phyloP scores from a whole-genome alignment of 805 yeast genomes.

The Candida arabinofermentans region DNA sequence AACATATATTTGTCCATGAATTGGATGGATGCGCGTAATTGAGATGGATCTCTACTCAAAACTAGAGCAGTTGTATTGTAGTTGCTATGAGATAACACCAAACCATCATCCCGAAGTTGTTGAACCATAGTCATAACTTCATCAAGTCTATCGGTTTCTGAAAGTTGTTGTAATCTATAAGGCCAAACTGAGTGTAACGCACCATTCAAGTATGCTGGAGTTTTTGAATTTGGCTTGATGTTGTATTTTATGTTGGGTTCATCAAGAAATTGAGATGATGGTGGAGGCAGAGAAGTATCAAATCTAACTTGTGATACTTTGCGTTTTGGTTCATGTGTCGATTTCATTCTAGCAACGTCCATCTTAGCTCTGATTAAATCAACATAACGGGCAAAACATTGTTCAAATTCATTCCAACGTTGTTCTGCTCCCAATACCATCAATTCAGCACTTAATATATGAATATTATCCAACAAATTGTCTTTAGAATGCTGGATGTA shows the following conservation, averaged over 20 bases:
- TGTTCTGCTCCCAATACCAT: constrained; percentile 28
- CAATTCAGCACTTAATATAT: constrained; percentile 25
- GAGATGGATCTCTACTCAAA: constrained; percentile 16
- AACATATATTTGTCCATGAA: constrained; percentile 27
- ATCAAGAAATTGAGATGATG: constrained; percentile 6
- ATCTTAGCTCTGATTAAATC: constrained; percentile 14
- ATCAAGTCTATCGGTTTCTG: constrained; percentile 19
- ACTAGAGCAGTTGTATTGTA: constrained; percentile 26
- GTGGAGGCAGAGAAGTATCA: not conserved
- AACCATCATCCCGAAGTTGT: constrained; percentile 19
- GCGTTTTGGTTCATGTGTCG: not conserved
- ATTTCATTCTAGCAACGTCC: constrained; percentile 12
- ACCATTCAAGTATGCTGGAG: constrained; percentile 24
- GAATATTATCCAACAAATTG: constrained; percentile 25
- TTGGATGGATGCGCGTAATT: constrained; percentile 19
- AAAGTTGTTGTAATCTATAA: constrained; percentile 27
- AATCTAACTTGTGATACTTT: not conserved
- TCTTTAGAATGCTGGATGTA: constrained; percentile 22
- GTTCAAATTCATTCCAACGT: constrained; percentile 31
- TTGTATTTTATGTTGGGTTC: constrained; percentile 9
- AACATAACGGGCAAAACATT: constrained; percentile 23
- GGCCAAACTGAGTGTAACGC: constrained; percentile 28
- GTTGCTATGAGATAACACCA: constrained; percentile 24
- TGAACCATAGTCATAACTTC: constrained; percentile 17
- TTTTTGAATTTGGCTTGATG: constrained; percentile 6